phyloP scores from a whole-genome alignment of 1,284 basidiomycete species.

The Ustilago vetiveriae region DNA sequence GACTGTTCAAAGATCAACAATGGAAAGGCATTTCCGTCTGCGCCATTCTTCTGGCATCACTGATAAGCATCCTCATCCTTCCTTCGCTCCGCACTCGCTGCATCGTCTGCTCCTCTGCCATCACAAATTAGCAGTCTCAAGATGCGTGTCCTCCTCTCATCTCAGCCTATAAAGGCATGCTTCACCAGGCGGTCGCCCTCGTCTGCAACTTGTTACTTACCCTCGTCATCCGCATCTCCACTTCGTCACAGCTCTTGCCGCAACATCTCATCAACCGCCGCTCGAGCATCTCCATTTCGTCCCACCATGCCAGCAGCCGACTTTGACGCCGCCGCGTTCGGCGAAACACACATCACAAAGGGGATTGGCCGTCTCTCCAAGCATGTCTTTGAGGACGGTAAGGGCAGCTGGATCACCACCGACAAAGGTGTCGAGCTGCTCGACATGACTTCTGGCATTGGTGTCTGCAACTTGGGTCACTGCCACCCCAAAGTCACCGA shows the following conservation, averaged over 20 bases:
- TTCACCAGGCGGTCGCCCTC: conserved; percentile 9
- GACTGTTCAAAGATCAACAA: too few species aligned
- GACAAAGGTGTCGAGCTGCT: conserved; percentile 58
- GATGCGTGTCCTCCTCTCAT: conserved; percentile 23
- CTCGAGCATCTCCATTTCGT: conserved; percentile 5
- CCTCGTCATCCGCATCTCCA: neutral
- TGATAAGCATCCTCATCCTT: neutral
- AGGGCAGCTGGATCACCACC: conserved; percentile 58
- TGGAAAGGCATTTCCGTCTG: too few species aligned
- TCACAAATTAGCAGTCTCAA: neutral
- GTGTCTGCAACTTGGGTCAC: conserved; percentile 65
- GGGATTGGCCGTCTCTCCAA: conserved; percentile 61
- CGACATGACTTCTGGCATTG: conserved; percentile 64
- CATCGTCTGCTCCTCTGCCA: neutral
- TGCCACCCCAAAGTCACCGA: conserved; percentile 63
- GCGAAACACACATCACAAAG: conserved; percentile 57
- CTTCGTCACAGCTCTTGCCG: neutral
- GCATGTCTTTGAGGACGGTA: conserved; percentile 57
- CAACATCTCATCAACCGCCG: conserved; percentile 7
- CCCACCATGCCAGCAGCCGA: conserved; percentile 34
- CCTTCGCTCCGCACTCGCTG: too few species aligned
- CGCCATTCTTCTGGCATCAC: neutral
- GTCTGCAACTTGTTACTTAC: neutral
- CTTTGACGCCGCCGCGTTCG: conserved; percentile 54
- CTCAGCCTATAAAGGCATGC: conserved; percentile 29